Conservation (phyloP, 177 flowering plant genomes). For the Vitis hybrid region DNA sequence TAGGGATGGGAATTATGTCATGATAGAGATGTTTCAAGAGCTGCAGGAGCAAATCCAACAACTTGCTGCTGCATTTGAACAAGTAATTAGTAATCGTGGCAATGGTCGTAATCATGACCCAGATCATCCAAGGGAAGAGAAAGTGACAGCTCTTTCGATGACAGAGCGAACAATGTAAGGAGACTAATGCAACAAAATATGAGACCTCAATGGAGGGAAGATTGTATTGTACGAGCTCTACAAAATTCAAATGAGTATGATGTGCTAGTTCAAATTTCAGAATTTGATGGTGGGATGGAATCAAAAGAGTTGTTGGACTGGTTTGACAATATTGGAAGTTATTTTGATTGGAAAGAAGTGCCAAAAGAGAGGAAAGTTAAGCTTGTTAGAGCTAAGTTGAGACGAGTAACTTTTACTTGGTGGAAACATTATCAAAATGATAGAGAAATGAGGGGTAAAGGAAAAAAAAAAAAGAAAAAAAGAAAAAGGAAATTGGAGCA, state of each 20-base stretch:
- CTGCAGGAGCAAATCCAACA: too few relatives aligned
- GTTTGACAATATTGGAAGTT: not conserved
- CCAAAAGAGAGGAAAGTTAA: not conserved
- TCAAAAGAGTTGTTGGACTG: not conserved
- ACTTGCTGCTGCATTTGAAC: too few relatives aligned
- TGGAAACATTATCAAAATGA: not conserved
- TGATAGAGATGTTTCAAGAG: too few relatives aligned
- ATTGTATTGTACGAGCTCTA: not conserved
- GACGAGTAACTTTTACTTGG: not conserved
- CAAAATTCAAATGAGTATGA: not conserved
- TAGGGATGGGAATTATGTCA: too few relatives aligned
- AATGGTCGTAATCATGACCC: too few relatives aligned
- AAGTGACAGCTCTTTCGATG: too few relatives aligned
- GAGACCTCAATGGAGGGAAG: not conserved
- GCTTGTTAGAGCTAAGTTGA: not conserved
- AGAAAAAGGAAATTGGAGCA: not conserved
- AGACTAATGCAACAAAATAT: too few relatives aligned
- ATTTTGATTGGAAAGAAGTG: slow-evolving; percentile 4
- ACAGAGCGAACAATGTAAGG: too few relatives aligned
- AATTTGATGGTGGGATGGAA: slow-evolving; percentile 1
- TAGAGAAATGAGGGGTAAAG: not conserved
- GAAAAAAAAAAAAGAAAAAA: not conserved
- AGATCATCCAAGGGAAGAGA: too few relatives aligned
- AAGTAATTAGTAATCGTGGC: too few relatives aligned
- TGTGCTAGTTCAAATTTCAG: not conserved